Evolutionary conservation across 2,329 filamentous ascomycete species (phyloP), one percentile per base, ranked within the genome.

Genomic region (Fusarium vanettenii): DNA sequence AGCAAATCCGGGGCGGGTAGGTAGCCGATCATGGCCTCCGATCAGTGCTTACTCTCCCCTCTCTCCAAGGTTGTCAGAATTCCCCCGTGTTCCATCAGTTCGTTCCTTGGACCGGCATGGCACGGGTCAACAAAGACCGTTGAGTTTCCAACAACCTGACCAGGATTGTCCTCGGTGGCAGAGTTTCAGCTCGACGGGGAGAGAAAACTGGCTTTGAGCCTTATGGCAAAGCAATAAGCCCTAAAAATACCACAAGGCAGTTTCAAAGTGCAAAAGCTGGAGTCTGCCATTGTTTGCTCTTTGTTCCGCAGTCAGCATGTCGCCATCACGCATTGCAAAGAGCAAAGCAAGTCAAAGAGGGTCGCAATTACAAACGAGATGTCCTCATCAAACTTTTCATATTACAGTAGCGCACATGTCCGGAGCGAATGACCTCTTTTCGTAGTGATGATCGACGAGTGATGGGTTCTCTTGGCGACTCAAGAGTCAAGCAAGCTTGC

Each of bases 1-100:
- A 71, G 76, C 66, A 70, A 76, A 74, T 76, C 73, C 67, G 76
- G 77, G 77, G 75, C 75, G 76, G 75, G 66, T 79, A 74, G 52
- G 67, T 77, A 73, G 52, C 69, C 72, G 77, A 79, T 55, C 48
- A 55, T 31, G 48, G 6, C 18, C 48, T 52, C 48, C 48, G 48
- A 55, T 77, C 77, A 74, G 69, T 68, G 76, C 69, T 77, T 62
- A 68, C 66, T 56, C 56, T 29, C 16, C 35, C 8, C 16, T 60
- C 45, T 55, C 55, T 20, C 27, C 33, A 60, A 43, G 11, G 41
- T 25, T 48, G 31, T 43, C 67, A 63, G 45, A 57, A 29, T 67
- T 43, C 35, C 35, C 55, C 50, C 52, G 29, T 48, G 48, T 52
- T 52, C 48, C 18, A 35, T 57, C 14, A 33, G 20, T 13, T 63